Conservation (phyloP, 208 protist species). For the Crithidia thermophila region DNA sequence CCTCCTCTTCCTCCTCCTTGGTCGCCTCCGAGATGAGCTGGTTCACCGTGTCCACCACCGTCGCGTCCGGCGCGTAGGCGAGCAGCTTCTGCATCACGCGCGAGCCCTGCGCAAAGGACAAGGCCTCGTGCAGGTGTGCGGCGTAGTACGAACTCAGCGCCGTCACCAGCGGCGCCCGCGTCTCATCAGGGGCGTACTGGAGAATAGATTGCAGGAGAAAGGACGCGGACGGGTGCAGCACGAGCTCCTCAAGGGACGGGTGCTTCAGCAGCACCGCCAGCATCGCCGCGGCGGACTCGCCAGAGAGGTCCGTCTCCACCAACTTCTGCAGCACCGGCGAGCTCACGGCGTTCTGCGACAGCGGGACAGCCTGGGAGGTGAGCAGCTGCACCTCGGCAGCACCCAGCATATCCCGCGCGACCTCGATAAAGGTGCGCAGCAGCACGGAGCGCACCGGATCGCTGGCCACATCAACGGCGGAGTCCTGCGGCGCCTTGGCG, state of each 20-base stretch:
- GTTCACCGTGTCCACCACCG: constrained; percentile 51
- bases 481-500: background rate
- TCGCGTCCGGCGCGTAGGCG: constrained; percentile 69
- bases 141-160: constrained; percentile 42
- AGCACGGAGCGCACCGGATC: constrained; percentile 74
- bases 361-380: constrained; percentile 28
- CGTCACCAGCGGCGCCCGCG: constrained; percentile 49
- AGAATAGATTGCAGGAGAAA: constrained; percentile 81
- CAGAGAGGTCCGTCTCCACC: constrained; percentile 50
- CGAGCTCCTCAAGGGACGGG: constrained; percentile 38
- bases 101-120: constrained; percentile 76
- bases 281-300: constrained; percentile 22
- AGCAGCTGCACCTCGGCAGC: constrained; percentile 33
- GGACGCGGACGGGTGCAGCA: constrained; percentile 56
- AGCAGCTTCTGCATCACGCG: constrained; percentile 89
- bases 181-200: constrained; percentile 42
- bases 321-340: constrained; percentile 87
- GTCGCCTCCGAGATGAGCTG: constrained; percentile 35
- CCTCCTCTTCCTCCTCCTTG: constrained; percentile 50
- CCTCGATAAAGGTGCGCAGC: constrained; percentile 77
- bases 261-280: constrained; percentile 37
- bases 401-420: constrained; percentile 26
- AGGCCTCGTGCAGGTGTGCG: constrained; percentile 44
- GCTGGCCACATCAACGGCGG: constrained; percentile 44
- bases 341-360: constrained; percentile 66